These are phyloP conservation scores for Leucaena leucocephala DNA, from an alignment of 306 rosid species.

Conservation along the genomic window DNA sequence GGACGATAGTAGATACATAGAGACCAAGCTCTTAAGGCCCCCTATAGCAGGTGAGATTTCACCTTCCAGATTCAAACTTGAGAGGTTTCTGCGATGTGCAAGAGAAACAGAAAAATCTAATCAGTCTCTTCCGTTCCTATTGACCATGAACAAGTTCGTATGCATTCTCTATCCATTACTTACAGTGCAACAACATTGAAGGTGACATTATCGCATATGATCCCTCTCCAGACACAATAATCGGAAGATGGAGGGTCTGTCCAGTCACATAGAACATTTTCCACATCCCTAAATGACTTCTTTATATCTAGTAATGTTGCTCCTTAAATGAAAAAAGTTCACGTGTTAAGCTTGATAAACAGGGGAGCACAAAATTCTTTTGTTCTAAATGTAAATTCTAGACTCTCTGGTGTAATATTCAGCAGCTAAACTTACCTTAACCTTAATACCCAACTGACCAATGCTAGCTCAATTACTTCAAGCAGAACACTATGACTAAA, in stretches of 20 bases:
- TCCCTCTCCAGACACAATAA: constrained; percentile 94
- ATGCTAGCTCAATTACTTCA: background rate
- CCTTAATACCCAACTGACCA: background rate
- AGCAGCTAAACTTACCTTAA: background rate
- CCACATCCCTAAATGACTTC: constrained; percentile 90
- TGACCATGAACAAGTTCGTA: background rate
- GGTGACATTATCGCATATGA: constrained; percentile 84
- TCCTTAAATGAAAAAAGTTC: constrained; percentile 52
- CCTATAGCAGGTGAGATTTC: constrained; percentile 93
- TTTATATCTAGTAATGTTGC: constrained; percentile 80
- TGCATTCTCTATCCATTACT: constrained; percentile 37
- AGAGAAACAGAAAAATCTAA: constrained; percentile 10
- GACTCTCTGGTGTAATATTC: background rate
- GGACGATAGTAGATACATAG: constrained; percentile 52
- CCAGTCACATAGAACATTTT: constrained; percentile 92
- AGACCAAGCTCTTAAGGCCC: constrained; percentile 63
- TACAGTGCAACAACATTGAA: constrained; percentile 87
- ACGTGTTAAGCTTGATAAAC: constrained; percentile 16
- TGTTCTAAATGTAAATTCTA: background rate
- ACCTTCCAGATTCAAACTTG: constrained; percentile 84
- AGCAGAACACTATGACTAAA: background rate
- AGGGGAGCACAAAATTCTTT: constrained; percentile 5
- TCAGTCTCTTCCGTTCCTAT: background rate
- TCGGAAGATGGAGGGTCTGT: constrained; percentile 77
- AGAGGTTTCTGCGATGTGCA: constrained; percentile 65